Conservation (phyloP, 2,329 filamentous ascomycete species). For the Didymella pinodella region DNA sequence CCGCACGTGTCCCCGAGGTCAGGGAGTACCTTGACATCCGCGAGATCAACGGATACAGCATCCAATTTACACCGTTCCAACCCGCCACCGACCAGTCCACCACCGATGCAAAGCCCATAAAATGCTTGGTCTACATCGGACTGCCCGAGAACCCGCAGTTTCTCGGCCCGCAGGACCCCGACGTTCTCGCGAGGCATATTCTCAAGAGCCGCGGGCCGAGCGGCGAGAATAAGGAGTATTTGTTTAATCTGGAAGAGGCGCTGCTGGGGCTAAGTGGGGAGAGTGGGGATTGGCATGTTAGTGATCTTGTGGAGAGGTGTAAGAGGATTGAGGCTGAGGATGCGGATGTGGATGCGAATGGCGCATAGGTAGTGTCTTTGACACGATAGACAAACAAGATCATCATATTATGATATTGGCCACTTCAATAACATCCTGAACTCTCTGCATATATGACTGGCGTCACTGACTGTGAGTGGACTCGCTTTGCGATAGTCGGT, state of each 20-base stretch:
- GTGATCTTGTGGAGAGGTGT: conserved; percentile 78
- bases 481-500: too few relatives aligned
- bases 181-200: conserved; percentile 82
- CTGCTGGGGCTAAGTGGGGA: conserved; percentile 75
- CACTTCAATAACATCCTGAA: too few relatives aligned
- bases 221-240: conserved; percentile 88
- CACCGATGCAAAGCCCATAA: conserved; percentile 38
- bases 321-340: conserved; percentile 65
- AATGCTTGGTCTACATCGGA: conserved; percentile 88
- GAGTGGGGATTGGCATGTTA: conserved; percentile 84
- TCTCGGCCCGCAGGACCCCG: conserved; percentile 80
- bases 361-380: neutral
- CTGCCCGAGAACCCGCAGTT: conserved; percentile 94
- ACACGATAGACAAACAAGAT: too few relatives aligned
- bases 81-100: conserved; percentile 67
- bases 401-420: too few relatives aligned
- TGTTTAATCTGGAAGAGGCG: conserved; percentile 79
- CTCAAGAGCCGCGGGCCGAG: conserved; percentile 79
- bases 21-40: conserved; percentile 91
- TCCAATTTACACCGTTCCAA: conserved; percentile 88
- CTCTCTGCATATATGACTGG: too few relatives aligned
- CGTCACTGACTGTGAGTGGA: too few relatives aligned
- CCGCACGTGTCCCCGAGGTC: conserved; percentile 77
- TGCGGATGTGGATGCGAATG: conserved; percentile 31
- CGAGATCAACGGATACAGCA: conserved; percentile 96